Percentiles rank a stretch among this genome's conserved stretches.
These are phyloP conservation scores for Usnea hakonensis DNA, from an alignment of 495 filamentous ascomycete genomes.

Conservation along the genomic window DNA sequence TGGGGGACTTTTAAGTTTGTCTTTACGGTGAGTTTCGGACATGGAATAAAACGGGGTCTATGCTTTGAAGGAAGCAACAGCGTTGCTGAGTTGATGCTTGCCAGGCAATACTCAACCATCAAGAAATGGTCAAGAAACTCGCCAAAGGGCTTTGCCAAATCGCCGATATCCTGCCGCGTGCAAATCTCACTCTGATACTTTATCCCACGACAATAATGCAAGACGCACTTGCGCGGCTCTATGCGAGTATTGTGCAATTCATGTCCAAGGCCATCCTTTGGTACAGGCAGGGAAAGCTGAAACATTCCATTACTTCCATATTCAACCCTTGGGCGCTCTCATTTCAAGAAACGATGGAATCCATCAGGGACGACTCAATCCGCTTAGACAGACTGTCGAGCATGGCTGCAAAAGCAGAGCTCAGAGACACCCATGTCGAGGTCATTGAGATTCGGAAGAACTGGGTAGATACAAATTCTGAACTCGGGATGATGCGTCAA, in stretches of 20 bases:
- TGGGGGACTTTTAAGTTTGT: slow-evolving; percentile 28
- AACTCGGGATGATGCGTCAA: slow-evolving; percentile 33
- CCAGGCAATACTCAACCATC: slow-evolving; percentile 12
- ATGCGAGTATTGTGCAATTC: slow-evolving; percentile 21
- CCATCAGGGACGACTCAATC: slow-evolving; percentile 35
- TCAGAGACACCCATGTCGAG: slow-evolving; percentile 43
- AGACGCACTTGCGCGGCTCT: slow-evolving; percentile 16
- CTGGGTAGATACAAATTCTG: slow-evolving; percentile 17
- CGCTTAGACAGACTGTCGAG: slow-evolving; percentile 33
- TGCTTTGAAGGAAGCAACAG: neutral
- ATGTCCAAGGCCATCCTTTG: slow-evolving; percentile 18
- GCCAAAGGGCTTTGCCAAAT: slow-evolving; percentile 24
- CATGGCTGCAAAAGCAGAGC: slow-evolving; percentile 33
- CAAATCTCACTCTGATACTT: slow-evolving; percentile 13
- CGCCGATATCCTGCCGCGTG: slow-evolving; percentile 21
- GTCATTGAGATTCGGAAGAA: slow-evolving; percentile 34
- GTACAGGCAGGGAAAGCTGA: slow-evolving; percentile 15
- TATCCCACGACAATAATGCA: slow-evolving; percentile 21
- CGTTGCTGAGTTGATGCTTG: neutral
- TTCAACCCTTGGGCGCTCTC: slow-evolving; percentile 29
- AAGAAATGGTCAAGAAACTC: slow-evolving; percentile 9
- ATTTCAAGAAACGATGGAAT: slow-evolving; percentile 32
- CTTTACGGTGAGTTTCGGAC: slow-evolving; percentile 21
- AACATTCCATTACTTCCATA: slow-evolving; percentile 18
- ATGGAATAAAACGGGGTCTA: neutral